phyloP scores from a whole-genome alignment of 108 stramenopile species.

The Discostella pseudostelligera region DNA sequence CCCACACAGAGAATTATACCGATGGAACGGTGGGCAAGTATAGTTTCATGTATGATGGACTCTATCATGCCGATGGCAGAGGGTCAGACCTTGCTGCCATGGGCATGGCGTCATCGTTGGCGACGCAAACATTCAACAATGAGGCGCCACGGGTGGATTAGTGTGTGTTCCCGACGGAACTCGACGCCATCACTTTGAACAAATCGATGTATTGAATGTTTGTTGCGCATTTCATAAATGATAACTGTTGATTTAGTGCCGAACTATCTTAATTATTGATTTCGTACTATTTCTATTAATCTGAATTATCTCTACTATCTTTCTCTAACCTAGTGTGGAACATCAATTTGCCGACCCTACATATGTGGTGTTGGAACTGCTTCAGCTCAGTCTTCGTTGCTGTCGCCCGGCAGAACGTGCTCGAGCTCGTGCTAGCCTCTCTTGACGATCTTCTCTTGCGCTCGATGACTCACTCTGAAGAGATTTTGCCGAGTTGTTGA shows the following conservation, averaged over 20 bases:
- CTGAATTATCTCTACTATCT: too few species aligned
- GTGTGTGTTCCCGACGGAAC: too few species aligned
- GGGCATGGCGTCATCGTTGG: conserved; percentile 8
- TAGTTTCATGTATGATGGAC: conserved; percentile 2
- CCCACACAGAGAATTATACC: conserved; percentile 10
- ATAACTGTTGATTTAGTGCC: background rate
- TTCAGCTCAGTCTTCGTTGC: background rate
- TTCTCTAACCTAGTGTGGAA: too few species aligned
- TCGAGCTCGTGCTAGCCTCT: conserved; percentile 10
- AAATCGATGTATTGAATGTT: too few species aligned
- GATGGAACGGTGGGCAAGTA: background rate
- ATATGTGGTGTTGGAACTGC: background rate
- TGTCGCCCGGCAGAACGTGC: conserved; percentile 2
- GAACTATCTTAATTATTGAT: too few species aligned
- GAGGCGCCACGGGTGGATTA: too few species aligned
- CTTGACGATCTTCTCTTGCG: conserved; percentile 5
- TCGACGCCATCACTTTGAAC: background rate
- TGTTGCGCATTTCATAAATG: background rate
- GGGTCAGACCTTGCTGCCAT: conserved; percentile 1
- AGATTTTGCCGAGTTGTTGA: background rate
- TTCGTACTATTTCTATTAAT: too few species aligned
- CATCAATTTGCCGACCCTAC: background rate
- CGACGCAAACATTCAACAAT: background rate
- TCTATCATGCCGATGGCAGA: background rate
- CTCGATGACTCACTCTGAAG: background rate